A percentile compares a stretch with the other conserved stretches of the same genome.
phyloP scores from a whole-genome alignment of 2,329 filamentous ascomycete genomes.

The Mycosphaerelloides madeirae region DNA sequence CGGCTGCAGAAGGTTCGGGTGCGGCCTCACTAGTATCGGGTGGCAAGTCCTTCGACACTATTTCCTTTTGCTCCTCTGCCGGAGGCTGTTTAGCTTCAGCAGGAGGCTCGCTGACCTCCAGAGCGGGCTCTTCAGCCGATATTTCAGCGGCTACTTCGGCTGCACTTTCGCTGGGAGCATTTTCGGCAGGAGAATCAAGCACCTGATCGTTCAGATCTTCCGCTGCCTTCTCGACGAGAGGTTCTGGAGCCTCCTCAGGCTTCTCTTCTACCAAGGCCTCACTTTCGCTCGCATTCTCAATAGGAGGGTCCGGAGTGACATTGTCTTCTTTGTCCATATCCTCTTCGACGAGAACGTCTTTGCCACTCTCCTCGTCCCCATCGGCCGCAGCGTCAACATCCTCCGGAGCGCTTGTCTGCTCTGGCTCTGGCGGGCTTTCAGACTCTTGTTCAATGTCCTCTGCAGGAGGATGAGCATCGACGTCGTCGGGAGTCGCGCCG shows the following conservation, averaged over 20 bases:
- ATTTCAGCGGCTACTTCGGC: no score
- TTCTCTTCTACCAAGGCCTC: not conserved
- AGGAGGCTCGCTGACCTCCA: not conserved
- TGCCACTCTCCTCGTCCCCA: no score
- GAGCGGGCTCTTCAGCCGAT: no score
- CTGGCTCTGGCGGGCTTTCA: not conserved
- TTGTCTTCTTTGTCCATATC: not conserved
- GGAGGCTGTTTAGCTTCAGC: not conserved
- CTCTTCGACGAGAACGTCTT: no score
- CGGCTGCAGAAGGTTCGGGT: not conserved
- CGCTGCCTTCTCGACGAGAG: not conserved
- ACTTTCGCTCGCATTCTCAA: not conserved
- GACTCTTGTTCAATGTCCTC: not conserved
- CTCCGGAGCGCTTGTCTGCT: not conserved
- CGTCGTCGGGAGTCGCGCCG: not conserved
- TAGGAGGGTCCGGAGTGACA: not conserved
- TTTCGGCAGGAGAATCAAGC: not conserved
- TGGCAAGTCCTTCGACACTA: no score
- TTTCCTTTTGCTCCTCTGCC: no score
- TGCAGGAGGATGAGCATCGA: not conserved
- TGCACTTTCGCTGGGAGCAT: not conserved
- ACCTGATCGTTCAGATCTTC: not conserved
- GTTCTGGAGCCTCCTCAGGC: not conserved
- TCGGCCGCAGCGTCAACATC: not conserved
- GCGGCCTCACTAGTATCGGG: not conserved